Conservation (phyloP, 345 rosid species). For the Clausena lansium region DNA sequence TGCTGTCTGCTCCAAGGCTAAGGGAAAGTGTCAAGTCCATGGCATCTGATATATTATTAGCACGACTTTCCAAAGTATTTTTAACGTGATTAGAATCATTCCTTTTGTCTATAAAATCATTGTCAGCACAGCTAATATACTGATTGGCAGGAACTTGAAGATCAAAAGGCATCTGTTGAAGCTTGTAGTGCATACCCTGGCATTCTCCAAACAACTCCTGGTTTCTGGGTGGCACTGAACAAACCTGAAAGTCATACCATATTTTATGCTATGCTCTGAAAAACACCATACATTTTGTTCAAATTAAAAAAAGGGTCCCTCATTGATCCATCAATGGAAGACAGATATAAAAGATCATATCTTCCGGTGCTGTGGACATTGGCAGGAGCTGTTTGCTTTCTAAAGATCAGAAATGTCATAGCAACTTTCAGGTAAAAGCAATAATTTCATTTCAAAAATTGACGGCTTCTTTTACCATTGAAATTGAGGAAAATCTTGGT, state of each 20-base stretch:
- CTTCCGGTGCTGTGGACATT: not conserved
- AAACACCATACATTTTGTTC: not conserved
- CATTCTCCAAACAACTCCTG: conserved; percentile 16
- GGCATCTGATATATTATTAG: conserved; percentile 9
- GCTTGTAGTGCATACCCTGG: conserved; percentile 11
- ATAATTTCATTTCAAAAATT: not conserved
- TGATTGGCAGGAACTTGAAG: conserved; percentile 37
- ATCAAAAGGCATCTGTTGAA: conserved; percentile 24
- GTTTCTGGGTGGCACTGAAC: not conserved
- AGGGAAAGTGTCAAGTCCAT: conserved; percentile 45
- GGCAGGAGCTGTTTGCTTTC: not conserved
- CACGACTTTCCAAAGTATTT: not conserved
- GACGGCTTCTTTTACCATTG: conserved; percentile 25
- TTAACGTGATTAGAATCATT: conserved; percentile 11
- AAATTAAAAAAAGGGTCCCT: not conserved
- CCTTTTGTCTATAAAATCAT: conserved; percentile 18
- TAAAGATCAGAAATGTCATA: not conserved
- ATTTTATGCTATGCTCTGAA: not conserved
- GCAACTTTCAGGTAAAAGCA: not conserved
- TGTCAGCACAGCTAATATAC: conserved; percentile 18
- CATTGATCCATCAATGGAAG: not conserved
- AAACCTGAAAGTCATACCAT: conserved; percentile 30
- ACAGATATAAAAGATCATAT: conserved; percentile 1
- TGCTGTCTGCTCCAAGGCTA: conserved; percentile 21
- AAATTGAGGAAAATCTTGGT: conserved; percentile 12